Conservation (phyloP, 108 stramenopile genomes). For the Nannochloropsis salina region DNA sequence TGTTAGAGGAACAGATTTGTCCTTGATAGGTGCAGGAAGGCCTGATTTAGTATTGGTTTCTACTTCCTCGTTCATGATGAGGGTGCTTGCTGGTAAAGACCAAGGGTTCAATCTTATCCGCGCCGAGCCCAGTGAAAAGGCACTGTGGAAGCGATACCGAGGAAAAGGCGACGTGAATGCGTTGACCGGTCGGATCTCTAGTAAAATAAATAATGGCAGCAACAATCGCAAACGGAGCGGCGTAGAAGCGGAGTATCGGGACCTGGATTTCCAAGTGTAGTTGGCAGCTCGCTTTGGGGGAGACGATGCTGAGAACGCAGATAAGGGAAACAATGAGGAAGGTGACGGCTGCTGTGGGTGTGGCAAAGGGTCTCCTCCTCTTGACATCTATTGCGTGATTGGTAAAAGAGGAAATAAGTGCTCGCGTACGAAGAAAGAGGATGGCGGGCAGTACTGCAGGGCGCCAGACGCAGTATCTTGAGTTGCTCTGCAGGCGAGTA, state of each 20-base stretch:
- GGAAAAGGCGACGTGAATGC: background rate
- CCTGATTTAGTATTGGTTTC: background rate
- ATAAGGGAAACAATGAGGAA: background rate
- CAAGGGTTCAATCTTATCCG: background rate
- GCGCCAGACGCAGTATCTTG: too few relatives aligned
- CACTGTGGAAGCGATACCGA: background rate
- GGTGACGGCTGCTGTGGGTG: conserved; percentile 13
- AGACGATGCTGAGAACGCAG: background rate
- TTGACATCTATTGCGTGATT: background rate
- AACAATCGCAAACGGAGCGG: too few relatives aligned
- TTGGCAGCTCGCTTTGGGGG: background rate
- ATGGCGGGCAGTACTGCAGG: too few relatives aligned
- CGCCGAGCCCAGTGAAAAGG: background rate
- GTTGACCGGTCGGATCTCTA: background rate
- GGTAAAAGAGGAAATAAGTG: background rate
- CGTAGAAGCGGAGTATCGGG: too few relatives aligned
- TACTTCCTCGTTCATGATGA: conserved; percentile 20
- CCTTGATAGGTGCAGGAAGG: background rate
- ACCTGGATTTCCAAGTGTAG: too few relatives aligned
- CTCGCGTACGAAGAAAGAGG: too few relatives aligned
- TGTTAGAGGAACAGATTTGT: background rate
- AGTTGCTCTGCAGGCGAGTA: too few relatives aligned
- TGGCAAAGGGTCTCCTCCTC: background rate
- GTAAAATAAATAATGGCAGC: background rate
- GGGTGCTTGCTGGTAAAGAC: background rate